Evolutionary conservation across 805 yeast species (phyloP).

Genomic region (Zygosaccharomyces kombuchaensis): DNA sequence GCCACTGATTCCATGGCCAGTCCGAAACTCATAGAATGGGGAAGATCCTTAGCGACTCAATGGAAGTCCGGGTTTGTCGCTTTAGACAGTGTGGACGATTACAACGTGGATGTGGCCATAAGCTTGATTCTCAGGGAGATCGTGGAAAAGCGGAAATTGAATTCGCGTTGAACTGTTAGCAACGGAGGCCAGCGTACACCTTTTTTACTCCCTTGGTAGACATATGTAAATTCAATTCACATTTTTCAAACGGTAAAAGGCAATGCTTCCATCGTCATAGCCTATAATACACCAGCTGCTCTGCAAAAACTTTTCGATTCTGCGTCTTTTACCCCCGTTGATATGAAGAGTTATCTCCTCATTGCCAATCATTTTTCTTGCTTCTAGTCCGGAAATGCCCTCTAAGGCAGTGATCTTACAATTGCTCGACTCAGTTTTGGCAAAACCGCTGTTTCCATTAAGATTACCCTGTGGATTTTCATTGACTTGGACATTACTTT

Average conservation of each 20-base stretch:
- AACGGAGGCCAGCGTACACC: not conserved
- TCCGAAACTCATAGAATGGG: conserved; percentile 55
- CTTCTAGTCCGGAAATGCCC: not conserved
- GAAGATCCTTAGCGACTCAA: conserved; percentile 48
- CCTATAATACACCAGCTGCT: conserved; percentile 32
- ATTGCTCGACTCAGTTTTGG: conserved; percentile 4
- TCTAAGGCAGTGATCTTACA: conserved; percentile 7
- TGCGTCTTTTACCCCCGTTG: conserved; percentile 16
- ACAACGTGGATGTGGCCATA: conserved; percentile 52
- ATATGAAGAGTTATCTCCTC: not conserved
- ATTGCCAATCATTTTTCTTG: not conserved
- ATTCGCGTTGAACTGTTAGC: not conserved
- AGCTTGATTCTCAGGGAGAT: conserved; percentile 57
- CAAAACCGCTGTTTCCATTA: conserved; percentile 7
- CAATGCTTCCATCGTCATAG: conserved; percentile 31
- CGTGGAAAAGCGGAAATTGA: conserved; percentile 42
- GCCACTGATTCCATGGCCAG: conserved; percentile 52
- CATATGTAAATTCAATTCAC: not conserved
- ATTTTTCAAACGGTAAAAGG: conserved; percentile 12
- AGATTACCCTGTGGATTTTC: conserved; percentile 28
- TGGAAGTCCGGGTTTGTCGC: conserved; percentile 68
- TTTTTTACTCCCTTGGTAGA: conserved; percentile 1
- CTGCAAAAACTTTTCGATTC: conserved; percentile 13
- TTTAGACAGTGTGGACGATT: conserved; percentile 49
- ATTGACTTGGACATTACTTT: conserved; percentile 21